Evolutionary conservation across 78 protist species (phyloP).

Genomic region (Dictyostelium brefeldianum): DNA sequence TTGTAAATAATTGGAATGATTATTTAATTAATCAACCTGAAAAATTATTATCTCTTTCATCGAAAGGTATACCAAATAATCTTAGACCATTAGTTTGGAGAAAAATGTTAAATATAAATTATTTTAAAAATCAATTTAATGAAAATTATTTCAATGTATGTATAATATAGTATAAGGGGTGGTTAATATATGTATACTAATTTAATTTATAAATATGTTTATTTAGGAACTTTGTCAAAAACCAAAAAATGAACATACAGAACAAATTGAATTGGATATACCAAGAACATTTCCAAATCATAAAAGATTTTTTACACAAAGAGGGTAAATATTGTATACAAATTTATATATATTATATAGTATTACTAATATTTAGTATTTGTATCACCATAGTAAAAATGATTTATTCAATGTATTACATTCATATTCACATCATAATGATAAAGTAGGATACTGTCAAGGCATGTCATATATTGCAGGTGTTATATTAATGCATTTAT

Average conservation of each 20-base stretch:
- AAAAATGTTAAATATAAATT: conserved; percentile 55
- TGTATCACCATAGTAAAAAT: conserved; percentile 9
- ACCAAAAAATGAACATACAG: conserved; percentile 56
- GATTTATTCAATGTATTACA: conserved; percentile 71
- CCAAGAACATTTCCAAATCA: conserved; percentile 83
- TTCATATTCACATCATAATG: conserved; percentile 67
- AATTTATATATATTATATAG: neutral
- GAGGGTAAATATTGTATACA: conserved; percentile 16
- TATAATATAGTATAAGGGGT: neutral
- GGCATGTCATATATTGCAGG: conserved; percentile 85
- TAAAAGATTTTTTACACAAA: conserved; percentile 68
- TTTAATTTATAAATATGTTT: neutral
- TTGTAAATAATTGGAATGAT: conserved; percentile 37
- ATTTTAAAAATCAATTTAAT: conserved; percentile 29
- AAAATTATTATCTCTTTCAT: neutral
- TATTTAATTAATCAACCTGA: conserved; percentile 29
- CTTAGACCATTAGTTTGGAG: conserved; percentile 47
- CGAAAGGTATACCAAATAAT: conserved; percentile 59
- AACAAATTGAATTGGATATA: conserved; percentile 73
- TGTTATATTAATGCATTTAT: conserved; percentile 62
- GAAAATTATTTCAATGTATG: conserved; percentile 38
- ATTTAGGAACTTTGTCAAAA: conserved; percentile 24
- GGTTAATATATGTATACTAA: neutral
- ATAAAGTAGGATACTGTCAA: conserved; percentile 82
- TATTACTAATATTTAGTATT: neutral